Percentiles rank a stretch among this genome's conserved stretches.
Conservation (phyloP, 1,284 basidiomycete genomes). For the Quambalaria eucalypti region DNA sequence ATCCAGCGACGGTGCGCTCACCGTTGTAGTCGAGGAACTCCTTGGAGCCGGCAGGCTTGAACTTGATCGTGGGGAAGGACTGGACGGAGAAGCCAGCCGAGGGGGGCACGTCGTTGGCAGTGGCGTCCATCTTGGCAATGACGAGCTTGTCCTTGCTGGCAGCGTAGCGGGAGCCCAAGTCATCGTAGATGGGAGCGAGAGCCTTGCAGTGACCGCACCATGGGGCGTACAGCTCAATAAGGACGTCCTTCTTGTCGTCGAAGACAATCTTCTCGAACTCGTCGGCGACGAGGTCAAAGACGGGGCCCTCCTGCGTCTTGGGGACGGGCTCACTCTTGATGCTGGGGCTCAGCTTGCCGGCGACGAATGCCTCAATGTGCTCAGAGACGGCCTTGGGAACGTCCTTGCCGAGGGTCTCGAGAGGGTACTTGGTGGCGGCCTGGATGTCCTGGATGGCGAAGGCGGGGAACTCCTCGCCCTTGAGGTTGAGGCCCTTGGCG, state of each 20-base stretch:
- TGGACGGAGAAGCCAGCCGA: slow-evolving; percentile 64
- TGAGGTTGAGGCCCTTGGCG: slow-evolving; percentile 84
- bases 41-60: slow-evolving; percentile 77
- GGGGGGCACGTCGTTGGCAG: slow-evolving; percentile 88
- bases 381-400: slow-evolving; percentile 51
- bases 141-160: slow-evolving; percentile 66
- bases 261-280: slow-evolving; percentile 74
- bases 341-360: slow-evolving; percentile 67
- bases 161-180: slow-evolving; percentile 72
- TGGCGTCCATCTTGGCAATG: slow-evolving; percentile 85
- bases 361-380: slow-evolving; percentile 62
- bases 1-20: slow-evolving; percentile 43
- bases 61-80: slow-evolving; percentile 94
- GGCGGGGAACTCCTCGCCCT: slow-evolving; percentile 69
- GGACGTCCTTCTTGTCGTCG: slow-evolving; percentile 82
- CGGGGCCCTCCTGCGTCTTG: slow-evolving; percentile 68
- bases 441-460: slow-evolving; percentile 85
- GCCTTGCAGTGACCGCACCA: slow-evolving; percentile 86
- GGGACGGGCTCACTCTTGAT: slow-evolving; percentile 88
- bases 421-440: slow-evolving; percentile 80
- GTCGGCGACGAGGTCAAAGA: slow-evolving; percentile 77
- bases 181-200: slow-evolving; percentile 88
- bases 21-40: slow-evolving; percentile 66
- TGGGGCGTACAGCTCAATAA: slow-evolving; percentile 87
- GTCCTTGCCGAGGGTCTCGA: slow-evolving; percentile 60